Evolutionary conservation across 345 rosid species (phyloP).

Genomic region (Brassica carinata): DNA sequence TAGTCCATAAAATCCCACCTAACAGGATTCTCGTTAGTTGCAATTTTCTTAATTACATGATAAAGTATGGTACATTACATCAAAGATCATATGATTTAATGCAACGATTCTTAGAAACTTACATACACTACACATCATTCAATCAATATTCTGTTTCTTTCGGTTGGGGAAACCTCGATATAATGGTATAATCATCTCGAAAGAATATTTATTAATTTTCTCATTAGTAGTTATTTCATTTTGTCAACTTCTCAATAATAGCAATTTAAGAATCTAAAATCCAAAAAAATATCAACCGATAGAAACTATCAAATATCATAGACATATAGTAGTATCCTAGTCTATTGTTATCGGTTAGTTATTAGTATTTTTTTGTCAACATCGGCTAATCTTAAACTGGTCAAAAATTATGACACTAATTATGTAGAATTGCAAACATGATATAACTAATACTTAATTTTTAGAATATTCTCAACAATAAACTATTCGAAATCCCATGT

Average conservation of each 20-base stretch:
- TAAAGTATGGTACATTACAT: neutral
- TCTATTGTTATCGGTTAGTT: neutral
- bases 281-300: neutral
- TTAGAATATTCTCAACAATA: neutral
- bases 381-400: constrained; percentile 4
- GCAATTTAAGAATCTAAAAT: neutral
- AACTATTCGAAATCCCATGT: constrained; percentile 17
- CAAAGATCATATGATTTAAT: neutral
- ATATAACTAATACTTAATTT: neutral
- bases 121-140: neutral
- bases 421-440: constrained; percentile 11
- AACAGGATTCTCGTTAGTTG: neutral
- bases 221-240: neutral
- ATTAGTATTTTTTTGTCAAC: neutral
- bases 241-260: constrained; percentile 2
- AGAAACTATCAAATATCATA: neutral
- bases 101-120: neutral
- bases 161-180: neutral
- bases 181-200: neutral
- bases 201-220: neutral
- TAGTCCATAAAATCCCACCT: neutral
- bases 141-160: neutral
- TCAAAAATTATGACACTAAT: constrained; percentile 25
- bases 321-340: neutral
- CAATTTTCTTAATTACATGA: neutral